Percentiles rank a stretch among this genome's conserved stretches.
Conservation (phyloP, 306 rosid genomes). For the Prunus padus region DNA sequence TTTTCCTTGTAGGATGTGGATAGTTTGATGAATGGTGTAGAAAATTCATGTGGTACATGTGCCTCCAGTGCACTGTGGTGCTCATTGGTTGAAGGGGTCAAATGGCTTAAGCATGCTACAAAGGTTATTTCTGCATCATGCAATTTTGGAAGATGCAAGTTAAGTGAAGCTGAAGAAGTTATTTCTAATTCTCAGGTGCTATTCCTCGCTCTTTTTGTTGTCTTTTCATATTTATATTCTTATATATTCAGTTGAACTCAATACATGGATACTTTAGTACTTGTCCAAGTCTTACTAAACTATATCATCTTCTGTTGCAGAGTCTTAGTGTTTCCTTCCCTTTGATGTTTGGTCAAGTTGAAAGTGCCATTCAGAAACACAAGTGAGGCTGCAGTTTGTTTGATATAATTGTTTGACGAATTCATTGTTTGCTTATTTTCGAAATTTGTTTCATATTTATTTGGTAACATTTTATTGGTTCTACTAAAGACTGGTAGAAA, state of each 20-base stretch:
- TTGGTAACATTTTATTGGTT: neutral
- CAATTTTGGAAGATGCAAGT: slow-evolving; percentile 49
- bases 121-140: slow-evolving; percentile 48
- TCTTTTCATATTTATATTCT: slow-evolving; percentile 7
- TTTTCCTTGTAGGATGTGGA: slow-evolving; percentile 66
- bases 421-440: neutral
- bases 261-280: neutral
- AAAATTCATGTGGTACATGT: slow-evolving; percentile 40
- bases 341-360: slow-evolving; percentile 51
- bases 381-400: slow-evolving; percentile 44
- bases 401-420: neutral
- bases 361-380: slow-evolving; percentile 68
- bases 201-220: slow-evolving; percentile 7
- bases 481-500: neutral
- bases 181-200: slow-evolving; percentile 56
- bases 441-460: neutral
- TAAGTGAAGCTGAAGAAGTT: slow-evolving; percentile 70
- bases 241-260: neutral
- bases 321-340: slow-evolving; percentile 49
- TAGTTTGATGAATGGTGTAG: slow-evolving; percentile 47
- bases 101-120: slow-evolving; percentile 75
- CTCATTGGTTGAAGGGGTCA: slow-evolving; percentile 52
- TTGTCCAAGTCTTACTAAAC: slow-evolving; percentile 20
- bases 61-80: slow-evolving; percentile 54
- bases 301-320: slow-evolving; percentile 50